phyloP scores from a whole-genome alignment of 257 asterid genomes.

The Forsythia suspensa region DNA sequence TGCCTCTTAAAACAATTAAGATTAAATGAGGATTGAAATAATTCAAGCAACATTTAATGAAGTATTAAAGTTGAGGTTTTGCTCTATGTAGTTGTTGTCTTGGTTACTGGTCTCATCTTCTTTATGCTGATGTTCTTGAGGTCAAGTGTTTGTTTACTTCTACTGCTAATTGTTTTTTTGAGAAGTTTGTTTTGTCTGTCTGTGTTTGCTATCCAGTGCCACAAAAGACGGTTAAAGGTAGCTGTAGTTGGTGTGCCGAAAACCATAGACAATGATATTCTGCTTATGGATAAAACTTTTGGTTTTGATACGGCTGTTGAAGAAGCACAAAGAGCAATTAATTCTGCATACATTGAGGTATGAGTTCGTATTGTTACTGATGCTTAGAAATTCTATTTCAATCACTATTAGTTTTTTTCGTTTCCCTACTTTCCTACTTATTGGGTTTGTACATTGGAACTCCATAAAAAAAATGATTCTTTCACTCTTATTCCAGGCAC shows the following conservation, averaged over 20 bases:
- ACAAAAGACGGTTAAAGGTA: constrained; percentile 60
- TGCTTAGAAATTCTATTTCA: constrained; percentile 8
- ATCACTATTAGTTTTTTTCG: constrained; percentile 9
- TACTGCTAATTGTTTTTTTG: not conserved
- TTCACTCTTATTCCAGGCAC: constrained; percentile 61
- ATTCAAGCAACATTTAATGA: not conserved
- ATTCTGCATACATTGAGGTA: constrained; percentile 93
- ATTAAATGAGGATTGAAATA: not conserved
- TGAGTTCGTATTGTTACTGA: constrained; percentile 11
- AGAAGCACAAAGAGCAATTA: constrained; percentile 97
- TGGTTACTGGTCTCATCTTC: not conserved
- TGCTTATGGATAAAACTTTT: constrained; percentile 94
- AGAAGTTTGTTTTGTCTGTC: not conserved
- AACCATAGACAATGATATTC: constrained; percentile 94
- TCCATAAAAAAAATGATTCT: constrained; percentile 11
- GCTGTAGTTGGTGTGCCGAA: constrained; percentile 98
- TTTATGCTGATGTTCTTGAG: constrained; percentile 15
- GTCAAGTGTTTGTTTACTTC: constrained; percentile 15
- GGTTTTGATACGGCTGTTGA: constrained; percentile 99
- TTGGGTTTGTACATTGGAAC: not conserved
- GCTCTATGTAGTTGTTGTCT: not conserved
- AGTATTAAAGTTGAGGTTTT: not conserved
- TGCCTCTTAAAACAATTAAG: not conserved
- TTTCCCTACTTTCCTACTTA: not conserved
- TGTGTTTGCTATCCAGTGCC: constrained; percentile 51